Base-by-base conservation (phyloP, 331 rosid species). In the Acacia concinna region DNA sequence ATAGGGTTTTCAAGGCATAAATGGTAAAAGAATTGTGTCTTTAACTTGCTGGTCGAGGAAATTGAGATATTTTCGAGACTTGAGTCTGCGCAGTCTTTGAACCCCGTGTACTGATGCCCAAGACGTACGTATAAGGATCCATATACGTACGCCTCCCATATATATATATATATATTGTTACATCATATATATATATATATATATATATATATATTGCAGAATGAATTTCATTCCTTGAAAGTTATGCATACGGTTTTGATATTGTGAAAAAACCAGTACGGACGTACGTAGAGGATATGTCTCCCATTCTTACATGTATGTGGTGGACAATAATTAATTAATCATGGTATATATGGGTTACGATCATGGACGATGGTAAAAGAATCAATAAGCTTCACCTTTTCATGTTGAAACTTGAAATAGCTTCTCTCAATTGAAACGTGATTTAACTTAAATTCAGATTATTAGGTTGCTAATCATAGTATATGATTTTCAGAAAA, bases 21-120 rank as follows among this genome's bases (percentile, higher is more conserved):
- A 30, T 28, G 11, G 28, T 63, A 41, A 47, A 68, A 4, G 46
- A 21, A 63, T 52, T 14, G 41, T 46, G 84, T 43, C n/a, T 74
- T 84, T 81, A 86, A 81, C 87, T 78, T 14, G 32, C 59, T n/a
- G 67, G 14, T 78, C 86, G 56, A 75, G 71, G 10, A 54, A 10
- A 74, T 78, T 62, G 73, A 66, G 65, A 75, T 83, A 81, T 49
- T 32, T 75, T 17, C 86, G 44, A 86, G 87, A 67, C 3, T 43
- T 30, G 49, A 30, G 38, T 20, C 46, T 77, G 73, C 40, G 79
- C 79, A 37, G 68, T 14, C 8, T 30, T 40, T 27, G 81, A 80
- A 38, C 43, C 35, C 28, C 30, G 8, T 30, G 28, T 54, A 2
- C 28, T 20, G 21, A 51, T 51, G 59, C 59, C 25, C 75, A 75